Conservation (phyloP, 371 early-diverging fungal species). For the Mortierella sp. region DNA sequence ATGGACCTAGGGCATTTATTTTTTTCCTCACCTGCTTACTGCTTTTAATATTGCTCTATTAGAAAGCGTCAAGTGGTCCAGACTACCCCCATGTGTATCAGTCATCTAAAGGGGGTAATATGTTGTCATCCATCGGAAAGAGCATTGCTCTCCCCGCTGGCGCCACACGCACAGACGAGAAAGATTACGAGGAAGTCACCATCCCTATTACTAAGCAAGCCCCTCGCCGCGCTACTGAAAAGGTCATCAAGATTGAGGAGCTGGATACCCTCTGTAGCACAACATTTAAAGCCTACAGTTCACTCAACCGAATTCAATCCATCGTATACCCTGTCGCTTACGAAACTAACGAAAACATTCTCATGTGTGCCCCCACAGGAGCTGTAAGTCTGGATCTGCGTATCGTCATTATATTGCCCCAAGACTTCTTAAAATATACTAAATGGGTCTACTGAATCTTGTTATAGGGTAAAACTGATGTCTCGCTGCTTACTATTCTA, state of each 20-base stretch:
- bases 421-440: background rate
- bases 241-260: slow-evolving; percentile 69
- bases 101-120: slow-evolving; percentile 63
- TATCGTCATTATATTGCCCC: background rate
- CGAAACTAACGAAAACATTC: slow-evolving; percentile 96
- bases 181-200: slow-evolving; percentile 84
- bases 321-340: slow-evolving; percentile 95
- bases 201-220: slow-evolving; percentile 80
- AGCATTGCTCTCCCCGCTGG: slow-evolving; percentile 81
- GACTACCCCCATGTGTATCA: slow-evolving; percentile 74
- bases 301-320: slow-evolving; percentile 95
- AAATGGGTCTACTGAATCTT: slow-evolving; percentile 26
- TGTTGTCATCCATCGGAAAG: slow-evolving; percentile 72
- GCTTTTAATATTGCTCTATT: background rate
- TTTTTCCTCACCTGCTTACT: background rate
- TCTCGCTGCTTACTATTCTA: slow-evolving; percentile 95
- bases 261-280: slow-evolving; percentile 81
- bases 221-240: slow-evolving; percentile 67
- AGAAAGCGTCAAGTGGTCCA: slow-evolving; percentile 47
- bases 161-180: slow-evolving; percentile 69
- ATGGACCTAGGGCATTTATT: background rate
- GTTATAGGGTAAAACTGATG: slow-evolving; percentile 97
- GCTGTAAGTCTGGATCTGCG: slow-evolving; percentile 72
- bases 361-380: slow-evolving; percentile 99
- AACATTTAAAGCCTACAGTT: slow-evolving; percentile 87